Percentiles rank a stretch among this genome's conserved stretches.
Conservation (phyloP, 2,329 filamentous ascomycete species). For the Colletotrichum filicis region DNA sequence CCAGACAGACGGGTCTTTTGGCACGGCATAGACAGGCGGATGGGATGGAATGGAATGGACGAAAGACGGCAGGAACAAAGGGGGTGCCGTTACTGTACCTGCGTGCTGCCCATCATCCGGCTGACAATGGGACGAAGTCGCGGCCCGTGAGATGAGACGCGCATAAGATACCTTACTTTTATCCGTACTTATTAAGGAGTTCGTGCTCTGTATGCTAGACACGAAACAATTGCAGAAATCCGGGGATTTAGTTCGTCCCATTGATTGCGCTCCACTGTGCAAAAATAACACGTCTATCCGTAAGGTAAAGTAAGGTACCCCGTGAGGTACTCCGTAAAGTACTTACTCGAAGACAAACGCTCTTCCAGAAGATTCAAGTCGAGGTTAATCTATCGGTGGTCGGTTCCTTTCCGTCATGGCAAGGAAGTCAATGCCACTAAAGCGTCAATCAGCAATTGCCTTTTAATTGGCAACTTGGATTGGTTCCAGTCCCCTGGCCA, state of each 20-base stretch:
- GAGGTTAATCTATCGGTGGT: not conserved
- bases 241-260: conserved; percentile 26
- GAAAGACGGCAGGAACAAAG: conserved; percentile 11
- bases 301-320: no score
- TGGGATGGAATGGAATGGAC: not conserved
- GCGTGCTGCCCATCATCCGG: not conserved
- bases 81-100: not conserved
- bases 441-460: not conserved
- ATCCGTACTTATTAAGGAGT: not conserved
- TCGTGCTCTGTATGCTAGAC: not conserved
- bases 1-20: conserved; percentile 3
- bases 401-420: not conserved
- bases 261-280: conserved; percentile 7
- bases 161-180: not conserved
- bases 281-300: not conserved
- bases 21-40: not conserved
- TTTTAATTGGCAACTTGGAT: not conserved
- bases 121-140: conserved; percentile 29
- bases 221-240: not conserved
- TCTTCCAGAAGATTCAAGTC: not conserved
- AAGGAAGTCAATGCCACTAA: not conserved
- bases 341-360: not conserved
- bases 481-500: not conserved
- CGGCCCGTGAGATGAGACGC: not conserved
- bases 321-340: not conserved